These are phyloP conservation scores for Lentinula sp. DNA, from an alignment of 768 basidiomycete species.

Conservation along the genomic window DNA sequence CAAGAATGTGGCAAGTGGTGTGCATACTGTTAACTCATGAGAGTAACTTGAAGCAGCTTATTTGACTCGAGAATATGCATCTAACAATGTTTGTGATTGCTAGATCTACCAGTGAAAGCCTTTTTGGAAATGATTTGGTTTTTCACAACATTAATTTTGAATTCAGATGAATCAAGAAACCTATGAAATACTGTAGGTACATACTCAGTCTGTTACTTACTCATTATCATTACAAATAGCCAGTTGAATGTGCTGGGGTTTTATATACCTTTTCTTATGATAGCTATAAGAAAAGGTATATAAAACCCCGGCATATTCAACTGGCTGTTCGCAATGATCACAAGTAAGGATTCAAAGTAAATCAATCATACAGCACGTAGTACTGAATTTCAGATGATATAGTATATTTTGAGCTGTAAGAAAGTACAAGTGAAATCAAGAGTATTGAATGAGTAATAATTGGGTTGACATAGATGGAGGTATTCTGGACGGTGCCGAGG, in stretches of 20 bases:
- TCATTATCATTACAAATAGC: too few species aligned
- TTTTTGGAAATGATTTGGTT: slow-evolving; percentile 22
- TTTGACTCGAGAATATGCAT: background rate
- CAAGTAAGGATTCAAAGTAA: background rate
- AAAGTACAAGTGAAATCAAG: too few species aligned
- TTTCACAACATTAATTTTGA: too few species aligned
- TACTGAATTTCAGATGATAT: too few species aligned
- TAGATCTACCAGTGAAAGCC: slow-evolving; percentile 24
- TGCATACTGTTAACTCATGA: slow-evolving; percentile 47
- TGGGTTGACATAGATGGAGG: too few species aligned
- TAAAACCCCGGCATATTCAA: slow-evolving; percentile 44
- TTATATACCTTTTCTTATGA: slow-evolving; percentile 15
- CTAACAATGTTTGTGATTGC: background rate
- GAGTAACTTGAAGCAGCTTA: slow-evolving; percentile 22
- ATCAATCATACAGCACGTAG: background rate
- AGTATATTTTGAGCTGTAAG: too few species aligned
- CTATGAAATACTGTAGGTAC: too few species aligned
- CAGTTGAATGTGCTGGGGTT: too few species aligned
- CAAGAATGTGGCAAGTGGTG: slow-evolving; percentile 15
- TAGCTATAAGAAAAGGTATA: slow-evolving; percentile 79
- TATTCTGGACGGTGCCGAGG: too few species aligned
- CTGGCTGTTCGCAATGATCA: slow-evolving; percentile 7
- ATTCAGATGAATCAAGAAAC: too few species aligned
- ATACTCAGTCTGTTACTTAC: too few species aligned
- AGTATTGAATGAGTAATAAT: too few species aligned